Evolutionary conservation across 129 eudicot genomes (phyloP).

Genomic region (Scalesia atractyloides): DNA sequence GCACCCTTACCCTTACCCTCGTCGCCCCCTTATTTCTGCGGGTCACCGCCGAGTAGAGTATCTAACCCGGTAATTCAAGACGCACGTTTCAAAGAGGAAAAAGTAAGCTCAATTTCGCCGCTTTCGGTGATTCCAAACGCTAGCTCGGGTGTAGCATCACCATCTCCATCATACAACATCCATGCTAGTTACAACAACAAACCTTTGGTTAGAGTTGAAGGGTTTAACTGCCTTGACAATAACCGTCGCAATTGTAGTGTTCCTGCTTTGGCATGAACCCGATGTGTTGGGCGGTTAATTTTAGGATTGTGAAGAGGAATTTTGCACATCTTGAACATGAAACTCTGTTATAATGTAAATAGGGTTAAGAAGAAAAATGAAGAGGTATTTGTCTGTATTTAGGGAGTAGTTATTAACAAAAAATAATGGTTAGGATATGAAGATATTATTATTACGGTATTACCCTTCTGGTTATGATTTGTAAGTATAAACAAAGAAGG

Average conservation of each 20-base stretch:
- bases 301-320: slow-evolving; percentile 33
- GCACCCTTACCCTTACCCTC: slow-evolving; percentile 28
- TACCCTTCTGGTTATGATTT: slow-evolving; percentile 48
- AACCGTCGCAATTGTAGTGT: slow-evolving; percentile 80
- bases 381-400: slow-evolving; percentile 1
- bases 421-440: slow-evolving; percentile 35
- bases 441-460: slow-evolving; percentile 15
- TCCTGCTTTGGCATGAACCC: slow-evolving; percentile 75
- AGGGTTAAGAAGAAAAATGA: background rate
- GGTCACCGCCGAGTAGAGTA: slow-evolving; percentile 98
- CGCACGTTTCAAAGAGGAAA: slow-evolving; percentile 81
- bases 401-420: slow-evolving; percentile 37
- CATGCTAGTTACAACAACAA: slow-evolving; percentile 71
- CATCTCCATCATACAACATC: slow-evolving; percentile 44
- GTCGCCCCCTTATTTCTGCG: slow-evolving; percentile 93
- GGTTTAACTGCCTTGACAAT: slow-evolving; percentile 84
- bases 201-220: slow-evolving; percentile 84
- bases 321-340: slow-evolving; percentile 31
- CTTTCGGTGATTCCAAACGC: slow-evolving; percentile 40
- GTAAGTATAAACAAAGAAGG: slow-evolving; percentile 53
- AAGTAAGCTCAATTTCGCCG: slow-evolving; percentile 57
- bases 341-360: slow-evolving; percentile 6
- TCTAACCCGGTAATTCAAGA: slow-evolving; percentile 97
- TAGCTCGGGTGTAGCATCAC: slow-evolving; percentile 32
- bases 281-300: background rate